Evolutionary conservation across 805 yeast species (phyloP).

Genomic region (Ogataea paraovalis): DNA sequence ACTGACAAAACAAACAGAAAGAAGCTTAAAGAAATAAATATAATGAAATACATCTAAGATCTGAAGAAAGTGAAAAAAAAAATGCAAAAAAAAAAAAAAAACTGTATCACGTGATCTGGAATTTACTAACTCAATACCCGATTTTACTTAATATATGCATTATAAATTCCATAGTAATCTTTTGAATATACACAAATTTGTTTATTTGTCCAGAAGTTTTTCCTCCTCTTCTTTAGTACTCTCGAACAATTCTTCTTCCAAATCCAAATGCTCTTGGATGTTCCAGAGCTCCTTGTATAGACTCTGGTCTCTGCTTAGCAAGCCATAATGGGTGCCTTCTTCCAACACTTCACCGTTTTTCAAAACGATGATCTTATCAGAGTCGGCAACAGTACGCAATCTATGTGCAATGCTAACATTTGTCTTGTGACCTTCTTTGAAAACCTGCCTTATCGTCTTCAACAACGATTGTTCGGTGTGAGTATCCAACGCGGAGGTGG

Average conservation of each 20-base stretch:
- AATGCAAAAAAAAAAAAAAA: not conserved
- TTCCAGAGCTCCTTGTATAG: constrained; percentile 83
- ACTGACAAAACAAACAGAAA: not conserved
- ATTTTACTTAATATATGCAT: too few relatives aligned
- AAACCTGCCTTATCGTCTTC: constrained; percentile 65
- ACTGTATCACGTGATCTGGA: not conserved
- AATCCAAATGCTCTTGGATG: constrained; percentile 77
- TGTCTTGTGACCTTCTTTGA: constrained; percentile 56
- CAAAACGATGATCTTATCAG: constrained; percentile 89
- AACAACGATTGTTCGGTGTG: constrained; percentile 88
- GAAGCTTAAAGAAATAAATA: not conserved
- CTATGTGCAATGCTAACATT: constrained; percentile 93
- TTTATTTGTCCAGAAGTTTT: not conserved
- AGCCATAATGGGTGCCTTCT: constrained; percentile 75
- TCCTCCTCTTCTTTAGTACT: constrained; percentile 17
- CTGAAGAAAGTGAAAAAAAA: too few relatives aligned
- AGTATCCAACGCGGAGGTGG: constrained; percentile 94
- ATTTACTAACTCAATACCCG: too few relatives aligned
- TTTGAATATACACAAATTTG: too few relatives aligned
- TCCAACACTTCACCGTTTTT: constrained; percentile 76
- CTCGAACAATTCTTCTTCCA: constrained; percentile 39
- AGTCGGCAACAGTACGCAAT: constrained; percentile 86
- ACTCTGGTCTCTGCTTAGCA: constrained; percentile 52
- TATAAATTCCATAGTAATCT: too few relatives aligned
- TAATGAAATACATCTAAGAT: too few relatives aligned